A percentile compares a stretch with the other conserved stretches of the same genome.
Evolutionary conservation across 2,329 filamentous ascomycete genomes (phyloP).

Genomic region (Penicillium sp.): DNA sequence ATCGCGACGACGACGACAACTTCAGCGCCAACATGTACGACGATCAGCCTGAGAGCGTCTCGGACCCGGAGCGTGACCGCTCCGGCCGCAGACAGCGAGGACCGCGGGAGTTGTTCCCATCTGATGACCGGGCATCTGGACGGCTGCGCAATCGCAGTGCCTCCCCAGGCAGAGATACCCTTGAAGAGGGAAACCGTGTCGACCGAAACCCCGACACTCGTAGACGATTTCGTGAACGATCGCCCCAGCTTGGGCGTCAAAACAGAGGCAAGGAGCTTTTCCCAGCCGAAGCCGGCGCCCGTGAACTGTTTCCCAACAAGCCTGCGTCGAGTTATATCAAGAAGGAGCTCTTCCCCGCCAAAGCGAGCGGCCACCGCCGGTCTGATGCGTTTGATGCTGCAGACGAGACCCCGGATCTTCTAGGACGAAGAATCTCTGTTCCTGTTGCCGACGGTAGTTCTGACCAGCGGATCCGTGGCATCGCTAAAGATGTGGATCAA

Average conservation of each 20-base stretch:
- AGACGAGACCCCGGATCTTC: conserved; percentile 55
- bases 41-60: conserved; percentile 51
- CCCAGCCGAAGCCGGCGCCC: conserved; percentile 45
- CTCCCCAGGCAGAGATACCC: conserved; percentile 57
- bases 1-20: conserved; percentile 53
- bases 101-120: conserved; percentile 41
- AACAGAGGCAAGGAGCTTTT: conserved; percentile 62
- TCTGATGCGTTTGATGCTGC: conserved; percentile 55
- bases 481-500: conserved; percentile 44
- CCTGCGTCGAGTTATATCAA: conserved; percentile 44
- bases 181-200: conserved; percentile 41
- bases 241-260: conserved; percentile 34
- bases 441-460: conserved; percentile 50
- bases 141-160: conserved; percentile 61
- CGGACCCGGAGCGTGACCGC: conserved; percentile 31
- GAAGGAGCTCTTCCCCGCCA: conserved; percentile 62
- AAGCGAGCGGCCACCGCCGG: conserved; percentile 48
- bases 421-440: conserved; percentile 51
- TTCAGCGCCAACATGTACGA: conserved; percentile 84
- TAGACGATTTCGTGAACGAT: conserved; percentile 45
- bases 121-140: conserved; percentile 38
- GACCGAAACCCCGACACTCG: conserved; percentile 34
- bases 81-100: conserved; percentile 31
- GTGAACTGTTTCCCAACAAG: conserved; percentile 51
- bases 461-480: conserved; percentile 35